phyloP scores from a whole-genome alignment of 306 rosid genomes.

The Rosa rugosa region DNA sequence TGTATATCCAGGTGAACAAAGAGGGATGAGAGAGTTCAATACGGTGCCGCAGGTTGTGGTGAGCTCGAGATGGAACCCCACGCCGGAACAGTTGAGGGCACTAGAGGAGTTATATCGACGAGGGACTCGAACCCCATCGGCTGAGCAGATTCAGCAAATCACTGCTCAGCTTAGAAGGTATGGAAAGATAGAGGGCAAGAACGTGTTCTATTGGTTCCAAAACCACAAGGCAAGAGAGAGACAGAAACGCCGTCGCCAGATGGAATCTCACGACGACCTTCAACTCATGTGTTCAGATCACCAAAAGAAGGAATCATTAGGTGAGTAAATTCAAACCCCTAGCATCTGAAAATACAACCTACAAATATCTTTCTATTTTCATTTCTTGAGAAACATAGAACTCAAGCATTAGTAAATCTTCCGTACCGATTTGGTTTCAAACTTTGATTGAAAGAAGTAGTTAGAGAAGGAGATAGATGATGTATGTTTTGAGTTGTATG shows the following conservation, averaged over 20 bases:
- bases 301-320: slow-evolving; percentile 51
- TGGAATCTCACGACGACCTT: slow-evolving; percentile 49
- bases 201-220: slow-evolving; percentile 96
- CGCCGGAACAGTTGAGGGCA: slow-evolving; percentile 81
- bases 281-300: slow-evolving; percentile 28
- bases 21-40: slow-evolving; percentile 51
- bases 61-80: slow-evolving; percentile 97
- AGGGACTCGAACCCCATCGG: slow-evolving; percentile 92
- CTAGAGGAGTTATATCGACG: slow-evolving; percentile 74
- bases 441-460: background rate
- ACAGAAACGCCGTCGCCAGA: slow-evolving; percentile 96
- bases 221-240: slow-evolving; percentile 96
- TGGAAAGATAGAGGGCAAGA: slow-evolving; percentile 95
- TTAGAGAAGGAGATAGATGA: background rate
- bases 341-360: background rate
- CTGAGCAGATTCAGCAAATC: slow-evolving; percentile 90
- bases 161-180: slow-evolving; percentile 77
- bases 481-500: background rate
- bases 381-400: background rate
- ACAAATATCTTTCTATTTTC: background rate
- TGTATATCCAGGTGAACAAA: slow-evolving; percentile 39
- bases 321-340: slow-evolving; percentile 22
- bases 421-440: background rate
- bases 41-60: slow-evolving; percentile 53
- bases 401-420: background rate